Base-by-base conservation (phyloP, 1,284 basidiomycete species). In the Apiotrichum montevideense region DNA sequence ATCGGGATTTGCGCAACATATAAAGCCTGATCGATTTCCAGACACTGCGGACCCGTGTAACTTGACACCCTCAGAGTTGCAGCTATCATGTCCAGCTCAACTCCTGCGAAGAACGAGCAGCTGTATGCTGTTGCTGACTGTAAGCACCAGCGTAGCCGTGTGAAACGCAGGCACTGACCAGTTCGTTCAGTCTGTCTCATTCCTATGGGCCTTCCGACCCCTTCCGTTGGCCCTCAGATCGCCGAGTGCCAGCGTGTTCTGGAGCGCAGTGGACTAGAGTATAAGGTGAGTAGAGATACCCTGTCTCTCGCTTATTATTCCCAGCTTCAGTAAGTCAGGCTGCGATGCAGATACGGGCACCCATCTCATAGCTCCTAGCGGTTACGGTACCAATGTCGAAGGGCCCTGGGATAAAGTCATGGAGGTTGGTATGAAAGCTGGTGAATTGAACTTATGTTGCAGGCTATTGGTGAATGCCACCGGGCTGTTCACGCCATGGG, bases 341-440 rank as follows among this genome's bases (percentile, higher is more conserved):
- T 29, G 29, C 29, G 29, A 3, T 29, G 29, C 29, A 29, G 29
- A 3, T 29, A 29, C 2, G n/a, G 10, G 14, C 13, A 35, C 9
- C 21, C 34, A 8, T 37, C 32, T 47, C 34, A 41, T 10, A 39
- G 88, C 86, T 29, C 29, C 3, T 64, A 91, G 90, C 67, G 90
- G 90, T 3, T 92, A 92, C 67, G 91, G 91, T 5, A 95, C 91
- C 3, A 94, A 94, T 70, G 66, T 94, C 49, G 90, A 90, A 59
- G 90, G 91, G 3, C 86, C 88, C 0, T 93, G 91, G 90, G 82
- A 82, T 35, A 79, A 84, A 56, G 92, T 96, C 6, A 75, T 72
- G 64, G 65, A 66, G 54, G 71, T 69, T 6, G 37, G 64, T 46
- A 10, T 7, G 8, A 33, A 10, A 5, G 2, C n/a, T 9, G 33